Evolutionary conservation across 169 alveolate species (phyloP).

Genomic region (Babesia gibsoni): DNA sequence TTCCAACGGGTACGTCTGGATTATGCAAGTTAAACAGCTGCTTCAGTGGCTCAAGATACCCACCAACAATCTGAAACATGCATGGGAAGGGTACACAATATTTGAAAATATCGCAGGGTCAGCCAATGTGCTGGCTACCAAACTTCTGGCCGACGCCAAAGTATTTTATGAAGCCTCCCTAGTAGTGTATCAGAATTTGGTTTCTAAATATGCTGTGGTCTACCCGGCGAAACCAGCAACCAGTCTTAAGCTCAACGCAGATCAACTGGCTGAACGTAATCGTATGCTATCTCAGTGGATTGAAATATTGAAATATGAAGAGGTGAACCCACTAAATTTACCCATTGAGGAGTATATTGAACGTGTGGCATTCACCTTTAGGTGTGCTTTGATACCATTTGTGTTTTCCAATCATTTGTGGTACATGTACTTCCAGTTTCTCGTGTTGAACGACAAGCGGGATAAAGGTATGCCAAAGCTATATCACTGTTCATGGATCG

Average conservation of each 20-base stretch:
- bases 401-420: slow-evolving; percentile 65
- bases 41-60: slow-evolving; percentile 68
- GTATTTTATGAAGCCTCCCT: slow-evolving; percentile 15
- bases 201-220: slow-evolving; percentile 37
- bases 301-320: slow-evolving; percentile 70
- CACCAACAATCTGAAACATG: slow-evolving; percentile 69
- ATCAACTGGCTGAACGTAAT: neutral
- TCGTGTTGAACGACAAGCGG: slow-evolving; percentile 51
- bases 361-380: slow-evolving; percentile 64
- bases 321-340: slow-evolving; percentile 64
- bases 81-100: slow-evolving; percentile 69
- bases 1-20: slow-evolving; percentile 43
- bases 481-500: neutral
- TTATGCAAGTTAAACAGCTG: neutral
- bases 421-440: slow-evolving; percentile 73
- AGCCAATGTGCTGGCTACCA: slow-evolving; percentile 28
- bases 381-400: slow-evolving; percentile 63
- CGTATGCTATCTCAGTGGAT: slow-evolving; percentile 47
- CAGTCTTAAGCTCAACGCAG: slow-evolving; percentile 43
- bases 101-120: slow-evolving; percentile 53
- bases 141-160: slow-evolving; percentile 44
- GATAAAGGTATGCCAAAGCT: slow-evolving; percentile 56
- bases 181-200: slow-evolving; percentile 36
- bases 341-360: slow-evolving; percentile 36
- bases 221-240: slow-evolving; percentile 63